A percentile compares a stretch with the other conserved stretches of the same genome.
phyloP scores from a whole-genome alignment of 257 asterid genomes.

The Ballota nigra region DNA sequence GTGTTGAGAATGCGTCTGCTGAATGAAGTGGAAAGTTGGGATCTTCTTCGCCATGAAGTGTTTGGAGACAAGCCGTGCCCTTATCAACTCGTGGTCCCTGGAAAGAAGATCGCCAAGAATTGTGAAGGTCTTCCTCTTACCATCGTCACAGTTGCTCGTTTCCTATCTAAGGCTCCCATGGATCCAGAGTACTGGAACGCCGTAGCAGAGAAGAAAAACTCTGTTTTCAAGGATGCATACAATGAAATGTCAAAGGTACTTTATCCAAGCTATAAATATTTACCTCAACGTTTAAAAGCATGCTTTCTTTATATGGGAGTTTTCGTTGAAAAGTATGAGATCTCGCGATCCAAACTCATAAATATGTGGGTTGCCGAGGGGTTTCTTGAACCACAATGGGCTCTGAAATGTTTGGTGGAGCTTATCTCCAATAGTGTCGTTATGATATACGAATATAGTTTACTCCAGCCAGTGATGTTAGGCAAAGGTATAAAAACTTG shows the following conservation, averaged over 20 bases:
- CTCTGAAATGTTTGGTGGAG: not conserved
- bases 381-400: conserved; percentile 6
- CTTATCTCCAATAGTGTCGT: conserved; percentile 8
- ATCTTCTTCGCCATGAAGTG: not conserved
- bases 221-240: too few species aligned
- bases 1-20: not conserved
- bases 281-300: too few species aligned
- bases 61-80: not conserved
- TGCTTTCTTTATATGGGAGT: too few species aligned
- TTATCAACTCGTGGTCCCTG: not conserved
- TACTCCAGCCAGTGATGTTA: not conserved
- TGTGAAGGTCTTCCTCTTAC: not conserved
- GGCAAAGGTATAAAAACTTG: not conserved
- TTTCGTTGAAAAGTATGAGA: conserved; percentile 5
- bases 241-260: too few species aligned
- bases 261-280: too few species aligned
- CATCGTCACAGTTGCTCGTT: conserved; percentile 1
- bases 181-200: not conserved
- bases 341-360: conserved; percentile 11
- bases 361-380: conserved; percentile 19
- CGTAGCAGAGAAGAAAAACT: not conserved
- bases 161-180: not conserved
- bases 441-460: not conserved
- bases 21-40: not conserved
- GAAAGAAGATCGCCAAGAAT: not conserved